Evolutionary conservation across 495 filamentous ascomycete species (phyloP).

Genomic region (Penicilliopsis zonata): DNA sequence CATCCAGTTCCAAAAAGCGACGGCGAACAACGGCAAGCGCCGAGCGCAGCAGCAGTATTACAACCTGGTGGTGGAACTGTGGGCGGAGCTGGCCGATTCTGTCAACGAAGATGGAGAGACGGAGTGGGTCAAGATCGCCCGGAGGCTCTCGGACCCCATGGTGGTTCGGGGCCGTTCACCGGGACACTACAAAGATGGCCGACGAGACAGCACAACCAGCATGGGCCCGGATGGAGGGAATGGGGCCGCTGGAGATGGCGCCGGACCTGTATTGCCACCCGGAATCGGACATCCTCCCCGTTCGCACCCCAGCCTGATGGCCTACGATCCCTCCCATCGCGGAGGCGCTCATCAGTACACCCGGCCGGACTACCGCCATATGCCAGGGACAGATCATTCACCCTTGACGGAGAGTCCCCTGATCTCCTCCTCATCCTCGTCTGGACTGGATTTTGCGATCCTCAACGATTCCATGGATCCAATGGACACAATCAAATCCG

Average conservation of each 20-base stretch:
- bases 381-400: slow-evolving; percentile 22
- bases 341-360: slow-evolving; percentile 23
- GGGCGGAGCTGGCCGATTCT: slow-evolving; percentile 55
- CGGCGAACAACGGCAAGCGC: slow-evolving; percentile 90
- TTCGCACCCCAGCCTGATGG: slow-evolving; percentile 22
- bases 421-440: slow-evolving; percentile 33
- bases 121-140: slow-evolving; percentile 66
- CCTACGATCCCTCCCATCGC: slow-evolving; percentile 25
- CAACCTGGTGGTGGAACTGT: slow-evolving; percentile 81
- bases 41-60: slow-evolving; percentile 90
- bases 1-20: slow-evolving; percentile 94
- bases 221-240: slow-evolving; percentile 56
- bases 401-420: slow-evolving; percentile 29
- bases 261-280: slow-evolving; percentile 18
- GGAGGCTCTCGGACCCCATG: slow-evolving; percentile 69
- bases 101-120: slow-evolving; percentile 17
- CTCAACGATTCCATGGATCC: slow-evolving; percentile 30
- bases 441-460: slow-evolving; percentile 25
- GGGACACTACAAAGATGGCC: slow-evolving; percentile 82
- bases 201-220: slow-evolving; percentile 57
- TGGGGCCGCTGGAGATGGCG: slow-evolving; percentile 21
- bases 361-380: slow-evolving; percentile 24
- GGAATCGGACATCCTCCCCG: slow-evolving; percentile 21
- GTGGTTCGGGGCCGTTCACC: slow-evolving; percentile 89
- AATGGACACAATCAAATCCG: slow-evolving; percentile 26